Evolutionary conservation across 2,329 filamentous ascomycete genomes (phyloP).

Genomic region (Fusarium sp.): DNA sequence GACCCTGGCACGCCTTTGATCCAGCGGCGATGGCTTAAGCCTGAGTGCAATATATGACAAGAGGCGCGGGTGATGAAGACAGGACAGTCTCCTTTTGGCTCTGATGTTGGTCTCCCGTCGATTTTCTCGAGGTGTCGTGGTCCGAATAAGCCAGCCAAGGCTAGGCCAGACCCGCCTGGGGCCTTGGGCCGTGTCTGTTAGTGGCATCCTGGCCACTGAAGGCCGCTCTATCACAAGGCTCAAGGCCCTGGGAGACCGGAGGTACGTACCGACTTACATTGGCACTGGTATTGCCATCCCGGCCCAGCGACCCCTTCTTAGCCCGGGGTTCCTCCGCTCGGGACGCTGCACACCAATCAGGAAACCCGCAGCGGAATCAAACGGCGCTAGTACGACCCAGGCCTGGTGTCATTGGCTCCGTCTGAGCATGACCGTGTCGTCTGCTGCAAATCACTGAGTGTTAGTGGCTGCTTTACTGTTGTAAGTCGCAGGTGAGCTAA

Average conservation of each 20-base stretch:
- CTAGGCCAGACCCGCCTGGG: constrained; percentile 40
- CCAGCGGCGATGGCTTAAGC: constrained; percentile 16
- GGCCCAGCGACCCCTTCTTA: constrained; percentile 42
- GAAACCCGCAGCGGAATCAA: constrained; percentile 18
- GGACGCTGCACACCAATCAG: constrained; percentile 44
- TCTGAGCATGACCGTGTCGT: constrained; percentile 43
- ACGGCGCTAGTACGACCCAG: constrained; percentile 42
- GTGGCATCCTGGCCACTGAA: constrained; percentile 43
- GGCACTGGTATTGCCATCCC: constrained; percentile 11
- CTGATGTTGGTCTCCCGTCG: constrained; percentile 54
- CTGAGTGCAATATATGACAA: constrained; percentile 38
- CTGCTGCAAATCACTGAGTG: constrained; percentile 41
- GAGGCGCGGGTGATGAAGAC: constrained; percentile 47
- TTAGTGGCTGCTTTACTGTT: constrained; percentile 40
- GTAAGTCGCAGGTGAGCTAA: constrained; percentile 37
- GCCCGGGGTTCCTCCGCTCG: constrained; percentile 52
- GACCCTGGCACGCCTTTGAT: constrained; percentile 5
- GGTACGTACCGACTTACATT: constrained; percentile 43
- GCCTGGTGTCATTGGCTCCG: constrained; percentile 27
- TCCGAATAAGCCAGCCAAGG: constrained; percentile 57
- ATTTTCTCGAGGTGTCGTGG: constrained; percentile 60
- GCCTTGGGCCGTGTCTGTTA: constrained; percentile 33
- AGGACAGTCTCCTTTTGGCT: constrained; percentile 53
- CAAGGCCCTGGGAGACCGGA: constrained; percentile 17
- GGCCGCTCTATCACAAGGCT: constrained; percentile 35